phyloP scores from a whole-genome alignment of 2,329 filamentous ascomycete genomes.

The Cercospora nicotianae region DNA sequence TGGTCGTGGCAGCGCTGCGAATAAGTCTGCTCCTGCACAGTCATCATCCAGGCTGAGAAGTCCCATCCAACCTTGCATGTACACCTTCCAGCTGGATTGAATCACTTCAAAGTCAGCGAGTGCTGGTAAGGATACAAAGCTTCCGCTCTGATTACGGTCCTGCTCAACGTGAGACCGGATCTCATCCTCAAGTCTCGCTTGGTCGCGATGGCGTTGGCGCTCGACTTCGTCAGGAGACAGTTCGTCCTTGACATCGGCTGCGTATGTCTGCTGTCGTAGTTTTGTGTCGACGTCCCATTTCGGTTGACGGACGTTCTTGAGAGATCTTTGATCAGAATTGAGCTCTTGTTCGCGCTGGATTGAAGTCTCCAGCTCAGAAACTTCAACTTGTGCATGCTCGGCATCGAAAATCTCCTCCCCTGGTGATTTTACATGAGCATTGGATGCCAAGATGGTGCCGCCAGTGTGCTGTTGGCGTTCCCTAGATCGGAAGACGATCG shows the following conservation, averaged over 20 bases:
- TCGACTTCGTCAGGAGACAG: background rate
- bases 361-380: background rate
- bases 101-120: background rate
- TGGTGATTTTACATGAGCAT: background rate
- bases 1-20: background rate
- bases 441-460: background rate
- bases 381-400: background rate
- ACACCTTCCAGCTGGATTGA: slow-evolving; percentile 9
- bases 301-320: background rate
- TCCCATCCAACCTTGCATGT: slow-evolving; percentile 7
- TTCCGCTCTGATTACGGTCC: background rate
- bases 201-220: background rate
- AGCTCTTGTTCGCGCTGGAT: slow-evolving; percentile 1
- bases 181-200: slow-evolving; percentile 3
- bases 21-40: background rate
- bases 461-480: background rate
- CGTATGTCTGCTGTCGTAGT: background rate
- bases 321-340: background rate
- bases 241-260: background rate
- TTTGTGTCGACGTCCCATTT: background rate
- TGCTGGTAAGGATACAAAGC: background rate
- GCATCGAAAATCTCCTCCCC: background rate
- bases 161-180: background rate
- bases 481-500: background rate
- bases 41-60: slow-evolving; percentile 1